Base-by-base conservation (phyloP, 2,329 filamentous ascomycete genomes). In the Chalara sp. region DNA sequence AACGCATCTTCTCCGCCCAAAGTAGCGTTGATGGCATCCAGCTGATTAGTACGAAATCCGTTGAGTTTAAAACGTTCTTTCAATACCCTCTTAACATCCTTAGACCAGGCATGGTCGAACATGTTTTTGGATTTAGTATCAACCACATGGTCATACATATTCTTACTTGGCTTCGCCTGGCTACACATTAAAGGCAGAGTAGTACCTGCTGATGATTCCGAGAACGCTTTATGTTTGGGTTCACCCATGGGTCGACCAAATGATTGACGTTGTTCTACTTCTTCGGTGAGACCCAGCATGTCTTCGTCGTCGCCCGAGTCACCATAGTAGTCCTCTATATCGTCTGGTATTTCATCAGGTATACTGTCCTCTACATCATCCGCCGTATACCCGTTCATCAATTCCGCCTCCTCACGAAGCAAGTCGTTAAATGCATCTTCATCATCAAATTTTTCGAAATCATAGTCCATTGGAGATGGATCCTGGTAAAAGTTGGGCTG, bases 21-120 rank as follows among this genome's bases (percentile, higher is more conserved):
- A 0, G 93, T 97, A 1, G 91, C 86, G 67, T 99, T 97, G 67
- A 99, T 96, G 11, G 93, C 91, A 68, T 97, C 89, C 1, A 97
- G 76, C 65, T 99, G 93, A 64, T 96, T 93, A 49, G 85, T 82
- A 32, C 95, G 83, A 64, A 99, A 99, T 0, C 89, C 89, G 49
- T 80, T 81, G 66, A 99, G 84, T 56, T 85, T 80, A 63, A 99
- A 99, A 3, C 83, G 79, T 60, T 92, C 84, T 62, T 86, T 89
- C 56, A 99, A 72, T n/a, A 83, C 87, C 49, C 74, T 77, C 58
- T 84, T 86, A 29, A 99, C 87, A 60, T 97, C 91, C 42, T 79
- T 75, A 12, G 91, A 96, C 93, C 95, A 99, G 5, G 83, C 75
- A 61, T 84, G 76, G 46, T 78, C 75, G 77, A 87, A 85, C 59